Evolutionary conservation across 164 flowering plant genomes (phyloP).

Genomic region (Annona squamosa): DNA sequence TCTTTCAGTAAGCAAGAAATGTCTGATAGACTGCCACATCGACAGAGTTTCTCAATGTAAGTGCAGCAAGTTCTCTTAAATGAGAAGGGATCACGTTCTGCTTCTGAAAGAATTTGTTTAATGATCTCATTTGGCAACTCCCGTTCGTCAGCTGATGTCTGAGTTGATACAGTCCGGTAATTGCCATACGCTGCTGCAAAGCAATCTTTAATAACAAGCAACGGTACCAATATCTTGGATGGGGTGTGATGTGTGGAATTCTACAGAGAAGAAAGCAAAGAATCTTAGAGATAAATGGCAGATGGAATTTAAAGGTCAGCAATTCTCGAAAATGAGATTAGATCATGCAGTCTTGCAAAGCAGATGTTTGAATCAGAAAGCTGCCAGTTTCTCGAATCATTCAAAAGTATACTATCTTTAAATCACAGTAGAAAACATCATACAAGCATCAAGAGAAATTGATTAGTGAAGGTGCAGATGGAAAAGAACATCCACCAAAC

Average conservation of each 20-base stretch:
- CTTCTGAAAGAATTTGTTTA: conserved; percentile 26
- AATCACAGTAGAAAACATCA: no score
- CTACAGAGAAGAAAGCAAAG: conserved; percentile 21
- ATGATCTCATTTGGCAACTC: conserved; percentile 28
- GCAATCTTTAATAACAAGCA: conserved; percentile 14
- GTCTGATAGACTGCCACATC: conserved; percentile 29
- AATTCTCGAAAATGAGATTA: neutral
- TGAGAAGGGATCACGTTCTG: conserved; percentile 28
- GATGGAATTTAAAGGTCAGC: neutral
- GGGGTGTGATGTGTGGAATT: conserved; percentile 17
- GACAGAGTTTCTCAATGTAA: conserved; percentile 43
- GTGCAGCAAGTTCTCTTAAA: conserved; percentile 20
- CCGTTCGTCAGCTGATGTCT: conserved; percentile 25
- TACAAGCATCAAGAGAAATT: no score
- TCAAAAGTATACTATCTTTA: no score
- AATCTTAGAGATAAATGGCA: neutral
- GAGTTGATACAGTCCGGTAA: conserved; percentile 25
- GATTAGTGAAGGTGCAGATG: no score
- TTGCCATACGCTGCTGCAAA: neutral
- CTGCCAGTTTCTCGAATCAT: no score
- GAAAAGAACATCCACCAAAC: no score
- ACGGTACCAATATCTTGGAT: conserved; percentile 18
- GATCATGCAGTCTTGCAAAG: neutral
- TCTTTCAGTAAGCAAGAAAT: conserved; percentile 34
- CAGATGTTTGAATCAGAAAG: no score